Conservation (phyloP, 192 early-diverging fungal genomes). For the Spinellus fusiger region DNA sequence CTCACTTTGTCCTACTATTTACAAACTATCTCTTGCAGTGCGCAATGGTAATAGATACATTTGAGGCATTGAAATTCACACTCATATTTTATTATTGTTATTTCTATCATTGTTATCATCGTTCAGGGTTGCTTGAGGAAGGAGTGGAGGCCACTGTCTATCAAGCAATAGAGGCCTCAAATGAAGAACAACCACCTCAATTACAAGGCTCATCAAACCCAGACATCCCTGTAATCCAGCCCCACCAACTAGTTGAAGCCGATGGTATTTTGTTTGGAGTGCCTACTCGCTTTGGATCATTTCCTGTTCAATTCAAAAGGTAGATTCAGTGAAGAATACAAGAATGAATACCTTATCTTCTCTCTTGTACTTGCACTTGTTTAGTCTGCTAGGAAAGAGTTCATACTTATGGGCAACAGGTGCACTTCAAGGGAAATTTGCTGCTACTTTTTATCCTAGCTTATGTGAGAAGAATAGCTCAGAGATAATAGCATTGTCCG, state of each 20-base stretch:
- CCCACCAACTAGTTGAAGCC: slow-evolving; percentile 31
- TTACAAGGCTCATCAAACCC: slow-evolving; percentile 46
- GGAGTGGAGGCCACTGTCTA: slow-evolving; percentile 29
- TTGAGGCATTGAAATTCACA: not conserved
- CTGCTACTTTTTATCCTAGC: slow-evolving; percentile 68
- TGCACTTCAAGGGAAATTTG: slow-evolving; percentile 66
- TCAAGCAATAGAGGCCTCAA: slow-evolving; percentile 56
- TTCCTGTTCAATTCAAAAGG: slow-evolving; percentile 75
- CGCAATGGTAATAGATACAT: slow-evolving; percentile 59
- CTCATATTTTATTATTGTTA: too few relatives aligned
- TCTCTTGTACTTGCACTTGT: too few relatives aligned
- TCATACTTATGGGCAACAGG: slow-evolving; percentile 36
- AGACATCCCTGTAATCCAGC: slow-evolving; percentile 38
- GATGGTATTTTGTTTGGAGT: slow-evolving; percentile 57
- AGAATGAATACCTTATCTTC: not conserved
- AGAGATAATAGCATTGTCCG: slow-evolving; percentile 60
- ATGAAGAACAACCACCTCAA: slow-evolving; percentile 41
- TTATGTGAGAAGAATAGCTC: slow-evolving; percentile 72
- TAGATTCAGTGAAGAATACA: slow-evolving; percentile 13
- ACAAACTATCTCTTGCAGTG: slow-evolving; percentile 55
- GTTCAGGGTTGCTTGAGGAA: slow-evolving; percentile 49
- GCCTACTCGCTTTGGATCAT: slow-evolving; percentile 59
- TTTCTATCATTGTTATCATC: too few relatives aligned
- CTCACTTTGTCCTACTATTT: slow-evolving; percentile 65
- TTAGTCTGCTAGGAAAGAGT: slow-evolving; percentile 27